These are phyloP conservation scores for Grigorovia yakushimaensis DNA, from an alignment of 805 yeast genomes.

Conservation along the genomic window DNA sequence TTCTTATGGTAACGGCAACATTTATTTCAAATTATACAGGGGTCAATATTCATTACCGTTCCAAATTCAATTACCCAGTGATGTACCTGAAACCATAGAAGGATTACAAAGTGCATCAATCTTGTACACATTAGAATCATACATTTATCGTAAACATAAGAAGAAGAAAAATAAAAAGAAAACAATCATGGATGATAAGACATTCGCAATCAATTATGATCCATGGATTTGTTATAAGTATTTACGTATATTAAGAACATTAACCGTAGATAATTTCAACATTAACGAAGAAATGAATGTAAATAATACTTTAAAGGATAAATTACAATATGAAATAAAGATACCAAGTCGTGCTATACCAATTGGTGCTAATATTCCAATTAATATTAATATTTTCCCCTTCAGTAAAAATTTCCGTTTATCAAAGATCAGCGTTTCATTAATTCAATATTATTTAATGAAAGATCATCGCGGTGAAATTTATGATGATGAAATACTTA, in stretches of 20 bases:
- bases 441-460: conserved; percentile 55
- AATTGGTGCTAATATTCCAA: conserved; percentile 65
- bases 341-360: conserved; percentile 83
- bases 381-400: conserved; percentile 66
- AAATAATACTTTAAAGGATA: conserved; percentile 83
- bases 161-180: conserved; percentile 1
- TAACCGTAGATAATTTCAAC: conserved; percentile 63
- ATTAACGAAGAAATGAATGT: conserved; percentile 71
- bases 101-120: conserved; percentile 75
- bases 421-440: conserved; percentile 54
- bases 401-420: conserved; percentile 65
- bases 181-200: not conserved
- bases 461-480: conserved; percentile 47
- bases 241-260: conserved; percentile 69
- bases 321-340: conserved; percentile 77
- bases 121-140: conserved; percentile 62
- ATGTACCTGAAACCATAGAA: conserved; percentile 77
- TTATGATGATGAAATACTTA: conserved; percentile 50
- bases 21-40: conserved; percentile 35
- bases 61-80: conserved; percentile 70
- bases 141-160: conserved; percentile 45
- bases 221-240: conserved; percentile 36
- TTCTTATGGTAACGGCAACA: not conserved
- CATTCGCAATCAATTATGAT: not conserved
- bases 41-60: conserved; percentile 89